Evolutionary conservation across 768 basidiomycete genomes (phyloP).

Genomic region (Tricholoma hemisulphureum): DNA sequence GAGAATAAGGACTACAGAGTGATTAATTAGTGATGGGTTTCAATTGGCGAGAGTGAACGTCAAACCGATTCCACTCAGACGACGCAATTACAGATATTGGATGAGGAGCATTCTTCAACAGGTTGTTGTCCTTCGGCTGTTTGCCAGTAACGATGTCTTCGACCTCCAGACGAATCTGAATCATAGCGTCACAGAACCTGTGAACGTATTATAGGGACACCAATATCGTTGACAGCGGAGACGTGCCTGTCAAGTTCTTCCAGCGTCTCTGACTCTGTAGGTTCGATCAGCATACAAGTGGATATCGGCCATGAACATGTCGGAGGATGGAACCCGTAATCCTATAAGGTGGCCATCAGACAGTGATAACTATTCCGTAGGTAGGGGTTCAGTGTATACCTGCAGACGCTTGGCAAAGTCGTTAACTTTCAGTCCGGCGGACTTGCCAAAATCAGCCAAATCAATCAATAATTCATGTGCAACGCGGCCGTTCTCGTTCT

Average conservation of each 20-base stretch:
- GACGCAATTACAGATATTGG: conserved; percentile 69
- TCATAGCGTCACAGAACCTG: conserved; percentile 98
- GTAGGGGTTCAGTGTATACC: conserved; percentile 37
- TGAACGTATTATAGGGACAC: neutral
- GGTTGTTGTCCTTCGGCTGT: conserved; percentile 88
- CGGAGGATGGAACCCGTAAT: conserved; percentile 94
- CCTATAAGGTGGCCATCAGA: conserved; percentile 36
- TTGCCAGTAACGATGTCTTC: conserved; percentile 84
- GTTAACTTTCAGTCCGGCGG: conserved; percentile 84
- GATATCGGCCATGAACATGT: conserved; percentile 98
- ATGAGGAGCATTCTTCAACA: conserved; percentile 94
- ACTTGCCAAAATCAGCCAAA: conserved; percentile 90
- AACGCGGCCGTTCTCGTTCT: conserved; percentile 87
- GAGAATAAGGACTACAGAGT: conserved; percentile 73
- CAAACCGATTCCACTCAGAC: conserved; percentile 88
- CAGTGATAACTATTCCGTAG: neutral
- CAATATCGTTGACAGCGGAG: neutral
- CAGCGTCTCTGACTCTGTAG: conserved; percentile 92
- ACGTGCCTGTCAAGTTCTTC: conserved; percentile 85
- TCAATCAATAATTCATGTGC: conserved; percentile 97
- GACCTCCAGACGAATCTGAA: conserved; percentile 89
- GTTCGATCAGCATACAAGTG: conserved; percentile 97
- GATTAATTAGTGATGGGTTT: conserved; percentile 8
- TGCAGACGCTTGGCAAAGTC: conserved; percentile 97
- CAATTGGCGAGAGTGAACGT: neutral